A percentile compares a stretch with the other conserved stretches of the same genome.
These are phyloP conservation scores for Cetradonia linearis DNA, from an alignment of 495 filamentous ascomycete genomes.

Conservation along the genomic window DNA sequence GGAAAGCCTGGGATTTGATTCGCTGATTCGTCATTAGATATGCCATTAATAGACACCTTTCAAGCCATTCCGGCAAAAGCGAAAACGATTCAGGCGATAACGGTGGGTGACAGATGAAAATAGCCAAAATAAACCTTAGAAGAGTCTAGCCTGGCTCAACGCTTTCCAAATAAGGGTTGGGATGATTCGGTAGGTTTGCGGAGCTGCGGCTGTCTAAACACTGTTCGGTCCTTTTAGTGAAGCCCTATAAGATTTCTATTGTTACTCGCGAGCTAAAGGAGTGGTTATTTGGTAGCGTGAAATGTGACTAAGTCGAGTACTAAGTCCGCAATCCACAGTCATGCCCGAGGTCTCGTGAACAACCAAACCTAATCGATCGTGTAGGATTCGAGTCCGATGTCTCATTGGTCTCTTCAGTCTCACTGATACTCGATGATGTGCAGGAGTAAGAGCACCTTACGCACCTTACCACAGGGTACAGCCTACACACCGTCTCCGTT, in stretches of 20 bases:
- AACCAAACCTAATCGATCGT: not conserved
- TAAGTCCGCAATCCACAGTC: conserved; percentile 15
- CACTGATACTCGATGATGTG: conserved; percentile 11
- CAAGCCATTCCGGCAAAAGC: not conserved
- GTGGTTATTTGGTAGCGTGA: not conserved
- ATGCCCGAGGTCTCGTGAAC: conserved; percentile 6
- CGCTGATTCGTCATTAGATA: conserved; percentile 12
- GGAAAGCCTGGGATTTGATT: not conserved
- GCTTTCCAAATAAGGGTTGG: not conserved
- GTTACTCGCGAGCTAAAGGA: conserved; percentile 17
- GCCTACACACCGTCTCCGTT: conserved; percentile 6
- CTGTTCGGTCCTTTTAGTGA: not conserved
- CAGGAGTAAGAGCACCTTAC: conserved; percentile 1
- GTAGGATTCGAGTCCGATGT: not conserved
- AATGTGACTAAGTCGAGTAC: conserved; percentile 3
- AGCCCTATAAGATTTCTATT: conserved; percentile 15
- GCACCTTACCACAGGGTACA: not conserved
- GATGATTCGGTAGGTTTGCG: not conserved
- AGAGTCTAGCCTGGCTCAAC: not conserved
- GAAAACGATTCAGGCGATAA: not conserved
- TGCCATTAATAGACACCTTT: conserved; percentile 16
- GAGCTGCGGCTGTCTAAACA: conserved; percentile 1
- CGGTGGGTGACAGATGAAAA: not conserved
- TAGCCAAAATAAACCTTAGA: not conserved
- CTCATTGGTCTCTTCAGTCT: not conserved